phyloP scores from a whole-genome alignment of 202 grass and related monocot species.

The Alloteropsis angusta region DNA sequence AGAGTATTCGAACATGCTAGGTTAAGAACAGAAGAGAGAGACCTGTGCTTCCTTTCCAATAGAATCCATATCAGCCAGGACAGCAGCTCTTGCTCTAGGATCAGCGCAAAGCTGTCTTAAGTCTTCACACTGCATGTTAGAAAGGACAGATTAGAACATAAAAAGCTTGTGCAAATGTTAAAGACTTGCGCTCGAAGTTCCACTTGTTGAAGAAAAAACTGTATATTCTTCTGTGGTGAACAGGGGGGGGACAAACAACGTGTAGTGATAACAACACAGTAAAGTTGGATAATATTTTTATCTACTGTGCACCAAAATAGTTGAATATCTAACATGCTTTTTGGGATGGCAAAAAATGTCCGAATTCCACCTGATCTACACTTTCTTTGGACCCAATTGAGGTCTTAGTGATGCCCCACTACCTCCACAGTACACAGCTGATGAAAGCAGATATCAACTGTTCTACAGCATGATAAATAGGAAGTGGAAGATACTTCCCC shows the following conservation, averaged over 20 bases:
- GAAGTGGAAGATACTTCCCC: neutral
- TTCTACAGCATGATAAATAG: neutral
- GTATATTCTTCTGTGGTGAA: neutral
- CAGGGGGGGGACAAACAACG: neutral
- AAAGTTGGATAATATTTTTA: neutral
- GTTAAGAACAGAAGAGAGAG: neutral
- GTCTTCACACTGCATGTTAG: slow-evolving; percentile 50
- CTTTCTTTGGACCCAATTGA: neutral
- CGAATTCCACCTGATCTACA: neutral
- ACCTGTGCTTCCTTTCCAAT: slow-evolving; percentile 85
- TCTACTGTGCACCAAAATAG: neutral
- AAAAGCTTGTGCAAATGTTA: neutral
- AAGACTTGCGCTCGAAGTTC: neutral
- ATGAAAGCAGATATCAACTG: neutral
- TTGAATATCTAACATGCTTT: neutral
- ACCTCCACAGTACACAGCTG: neutral
- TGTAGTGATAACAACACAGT: neutral
- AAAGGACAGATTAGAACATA: slow-evolving; percentile 12
- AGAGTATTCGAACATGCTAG: no score
- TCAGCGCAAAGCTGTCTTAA: slow-evolving; percentile 52
- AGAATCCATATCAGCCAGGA: slow-evolving; percentile 75
- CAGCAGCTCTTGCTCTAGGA: slow-evolving; percentile 58
- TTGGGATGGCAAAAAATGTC: neutral
- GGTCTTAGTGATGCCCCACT: neutral
- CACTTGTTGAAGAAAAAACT: neutral